phyloP scores from a whole-genome alignment of 371 early-diverging fungal species.

The Chytridium lagenaria region DNA sequence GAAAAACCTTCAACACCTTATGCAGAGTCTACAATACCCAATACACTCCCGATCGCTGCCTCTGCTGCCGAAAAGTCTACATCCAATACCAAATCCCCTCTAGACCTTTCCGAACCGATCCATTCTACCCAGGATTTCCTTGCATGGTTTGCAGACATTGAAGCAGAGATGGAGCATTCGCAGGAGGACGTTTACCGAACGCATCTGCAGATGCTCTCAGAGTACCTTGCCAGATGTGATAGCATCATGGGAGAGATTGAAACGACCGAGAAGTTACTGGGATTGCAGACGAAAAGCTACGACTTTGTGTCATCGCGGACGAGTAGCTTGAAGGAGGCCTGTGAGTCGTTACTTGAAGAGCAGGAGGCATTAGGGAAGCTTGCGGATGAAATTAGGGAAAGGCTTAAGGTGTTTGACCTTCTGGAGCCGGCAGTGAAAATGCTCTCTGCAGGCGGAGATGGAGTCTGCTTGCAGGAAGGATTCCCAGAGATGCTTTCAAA shows the following conservation, averaged over 20 bases:
- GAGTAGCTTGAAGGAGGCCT: conserved; percentile 73
- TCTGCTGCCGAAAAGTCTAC: neutral
- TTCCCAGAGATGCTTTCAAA: conserved; percentile 80
- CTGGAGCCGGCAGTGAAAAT: conserved; percentile 79
- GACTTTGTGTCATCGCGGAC: conserved; percentile 78
- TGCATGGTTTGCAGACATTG: conserved; percentile 82
- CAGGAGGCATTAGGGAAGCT: conserved; percentile 70
- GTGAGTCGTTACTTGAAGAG: conserved; percentile 75
- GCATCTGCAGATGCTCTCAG: conserved; percentile 39
- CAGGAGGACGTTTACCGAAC: conserved; percentile 78
- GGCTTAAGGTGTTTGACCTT: conserved; percentile 79
- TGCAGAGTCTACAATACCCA: neutral
- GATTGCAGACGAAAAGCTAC: conserved; percentile 68
- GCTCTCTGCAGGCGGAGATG: conserved; percentile 77
- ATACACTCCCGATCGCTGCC: neutral
- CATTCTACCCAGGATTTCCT: conserved; percentile 88
- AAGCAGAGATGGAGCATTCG: conserved; percentile 80
- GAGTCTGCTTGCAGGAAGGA: conserved; percentile 73
- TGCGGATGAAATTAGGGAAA: conserved; percentile 67
- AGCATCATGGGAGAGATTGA: conserved; percentile 66
- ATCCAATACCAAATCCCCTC: neutral
- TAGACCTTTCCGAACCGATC: conserved; percentile 47
- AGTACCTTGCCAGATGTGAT: conserved; percentile 40
- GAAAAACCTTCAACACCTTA: neutral
- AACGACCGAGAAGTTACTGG: conserved; percentile 60